Percentiles rank a stretch among this genome's conserved stretches.
Evolutionary conservation across 1,139 yeast species (phyloP).

Genomic region (Meyerozyma elateridarum): DNA sequence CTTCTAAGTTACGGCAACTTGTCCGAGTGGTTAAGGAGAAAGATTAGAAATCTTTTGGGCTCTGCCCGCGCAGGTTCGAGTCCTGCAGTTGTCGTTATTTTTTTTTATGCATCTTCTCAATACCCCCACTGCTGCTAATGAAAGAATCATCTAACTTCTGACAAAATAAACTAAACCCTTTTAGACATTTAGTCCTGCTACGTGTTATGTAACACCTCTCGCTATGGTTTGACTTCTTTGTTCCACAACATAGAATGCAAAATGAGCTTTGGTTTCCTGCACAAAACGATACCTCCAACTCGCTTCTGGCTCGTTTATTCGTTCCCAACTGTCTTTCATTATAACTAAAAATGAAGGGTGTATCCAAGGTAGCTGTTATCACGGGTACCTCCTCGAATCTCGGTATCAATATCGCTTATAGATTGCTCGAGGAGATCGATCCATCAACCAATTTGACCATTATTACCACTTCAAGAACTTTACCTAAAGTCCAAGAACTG

Average conservation of each 20-base stretch:
- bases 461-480: constrained; percentile 82
- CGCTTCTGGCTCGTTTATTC: too few relatives aligned
- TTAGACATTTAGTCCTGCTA: too few relatives aligned
- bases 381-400: constrained; percentile 61
- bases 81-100: constrained; percentile 40
- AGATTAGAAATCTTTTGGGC: constrained; percentile 41
- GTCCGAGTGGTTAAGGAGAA: constrained; percentile 38
- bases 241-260: too few relatives aligned
- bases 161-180: constrained; percentile 5
- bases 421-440: constrained; percentile 61
- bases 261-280: too few relatives aligned
- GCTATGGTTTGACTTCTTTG: too few relatives aligned
- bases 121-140: too few relatives aligned
- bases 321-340: constrained; percentile 2
- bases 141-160: too few relatives aligned
- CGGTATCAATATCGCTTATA: constrained; percentile 79
- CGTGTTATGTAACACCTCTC: too few relatives aligned
- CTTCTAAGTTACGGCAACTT: constrained; percentile 14
- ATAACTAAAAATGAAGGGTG: constrained; percentile 5
- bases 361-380: constrained; percentile 36
- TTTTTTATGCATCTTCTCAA: too few relatives aligned
- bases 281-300: too few relatives aligned
- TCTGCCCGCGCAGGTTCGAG: constrained; percentile 54
- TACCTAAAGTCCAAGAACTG: constrained; percentile 79
- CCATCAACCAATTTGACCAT: constrained; percentile 57